Evolutionary conservation across 23 red algal genomes (phyloP).

Genomic region (Agarophyton chilense): DNA sequence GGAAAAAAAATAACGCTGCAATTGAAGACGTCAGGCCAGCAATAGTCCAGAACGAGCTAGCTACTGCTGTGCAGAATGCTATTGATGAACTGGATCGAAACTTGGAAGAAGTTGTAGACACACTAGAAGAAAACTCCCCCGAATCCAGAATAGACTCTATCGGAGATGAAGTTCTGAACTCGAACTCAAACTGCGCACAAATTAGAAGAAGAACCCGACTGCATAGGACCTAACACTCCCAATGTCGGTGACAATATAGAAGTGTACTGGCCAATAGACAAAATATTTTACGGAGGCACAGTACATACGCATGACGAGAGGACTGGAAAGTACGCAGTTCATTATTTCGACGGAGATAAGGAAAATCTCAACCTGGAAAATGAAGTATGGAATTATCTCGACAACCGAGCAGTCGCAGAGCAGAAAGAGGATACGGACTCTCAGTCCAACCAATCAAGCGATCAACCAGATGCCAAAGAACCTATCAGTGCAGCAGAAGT

Average conservation of each 20-base stretch:
- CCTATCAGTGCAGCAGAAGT: background rate
- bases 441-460: background rate
- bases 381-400: conserved; percentile 14
- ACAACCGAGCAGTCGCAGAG: no score
- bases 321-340: background rate
- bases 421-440: no score
- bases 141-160: no score
- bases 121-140: no score
- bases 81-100: no score
- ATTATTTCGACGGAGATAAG: conserved; percentile 19
- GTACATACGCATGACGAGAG: background rate
- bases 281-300: background rate
- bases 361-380: background rate
- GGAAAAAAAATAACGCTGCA: background rate
- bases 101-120: no score
- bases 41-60: no score
- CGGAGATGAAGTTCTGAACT: no score
- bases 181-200: no score
- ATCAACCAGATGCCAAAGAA: no score
- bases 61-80: no score
- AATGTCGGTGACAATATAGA: background rate
- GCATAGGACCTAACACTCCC: background rate
- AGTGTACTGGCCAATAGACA: conserved; percentile 24
- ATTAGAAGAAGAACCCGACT: background rate
- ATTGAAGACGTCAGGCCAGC: no score